phyloP scores from a whole-genome alignment of 23 red algal species.

The Gracilariopsis chorda region DNA sequence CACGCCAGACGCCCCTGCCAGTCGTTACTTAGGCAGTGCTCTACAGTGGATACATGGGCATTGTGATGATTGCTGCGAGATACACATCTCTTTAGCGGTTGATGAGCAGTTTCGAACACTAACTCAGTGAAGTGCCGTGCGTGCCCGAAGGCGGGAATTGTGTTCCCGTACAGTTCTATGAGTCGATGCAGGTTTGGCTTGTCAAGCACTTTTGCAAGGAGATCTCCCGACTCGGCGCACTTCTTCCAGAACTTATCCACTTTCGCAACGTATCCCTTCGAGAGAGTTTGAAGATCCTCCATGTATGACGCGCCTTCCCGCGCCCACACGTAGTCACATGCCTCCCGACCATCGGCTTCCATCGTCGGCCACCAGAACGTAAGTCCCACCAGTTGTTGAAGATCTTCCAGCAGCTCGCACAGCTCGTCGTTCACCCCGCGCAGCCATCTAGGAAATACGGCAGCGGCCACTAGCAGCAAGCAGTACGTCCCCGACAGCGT shows the following conservation, averaged over 20 bases:
- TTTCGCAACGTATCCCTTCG: background rate
- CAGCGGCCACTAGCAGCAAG: background rate
- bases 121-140: no score
- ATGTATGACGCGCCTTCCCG: background rate
- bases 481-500: background rate
- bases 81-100: no score
- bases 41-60: background rate
- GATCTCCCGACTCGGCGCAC: background rate
- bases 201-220: no score
- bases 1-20: background rate
- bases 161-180: background rate
- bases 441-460: no score
- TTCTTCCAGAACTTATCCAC: background rate
- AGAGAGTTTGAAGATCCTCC: background rate
- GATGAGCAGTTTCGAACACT: no score
- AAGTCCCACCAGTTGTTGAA: background rate
- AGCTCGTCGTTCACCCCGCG: no score
- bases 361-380: background rate
- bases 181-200: background rate
- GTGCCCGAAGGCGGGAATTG: background rate
- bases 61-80: background rate
- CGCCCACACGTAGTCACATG: background rate
- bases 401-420: no score
- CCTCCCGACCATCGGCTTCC: background rate
- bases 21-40: background rate